These are phyloP conservation scores for Suillus variegatus DNA, from an alignment of 768 basidiomycete species.

Conservation along the genomic window DNA sequence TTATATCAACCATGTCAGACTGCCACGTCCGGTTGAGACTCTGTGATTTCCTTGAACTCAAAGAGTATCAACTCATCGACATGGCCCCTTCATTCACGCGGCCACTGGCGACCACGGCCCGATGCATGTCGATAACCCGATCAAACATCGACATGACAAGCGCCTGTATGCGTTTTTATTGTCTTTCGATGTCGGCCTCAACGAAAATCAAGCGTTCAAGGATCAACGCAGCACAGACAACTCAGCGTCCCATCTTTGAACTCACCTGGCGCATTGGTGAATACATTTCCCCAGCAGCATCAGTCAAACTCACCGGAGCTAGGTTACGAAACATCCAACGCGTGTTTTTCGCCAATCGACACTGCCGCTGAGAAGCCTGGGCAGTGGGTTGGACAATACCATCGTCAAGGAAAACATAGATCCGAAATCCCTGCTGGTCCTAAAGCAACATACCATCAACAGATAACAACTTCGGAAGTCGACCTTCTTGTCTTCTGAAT, in stretches of 20 bases:
- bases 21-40: not conserved
- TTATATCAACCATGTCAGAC: not conserved
- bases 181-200: not conserved
- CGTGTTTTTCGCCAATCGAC: constrained; percentile 1
- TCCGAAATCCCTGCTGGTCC: not conserved
- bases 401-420: constrained; percentile 1
- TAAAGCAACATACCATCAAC: not conserved
- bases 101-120: not conserved
- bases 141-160: not conserved
- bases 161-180: not conserved
- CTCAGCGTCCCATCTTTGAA: not conserved
- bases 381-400: constrained; percentile 16
- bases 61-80: not conserved
- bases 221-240: not conserved
- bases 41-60: not conserved
- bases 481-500: not conserved
- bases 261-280: not conserved
- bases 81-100: not conserved
- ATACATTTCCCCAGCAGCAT: not conserved
- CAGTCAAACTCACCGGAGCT: not conserved
- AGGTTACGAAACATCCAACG: not conserved
- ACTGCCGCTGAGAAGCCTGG: constrained; percentile 23
- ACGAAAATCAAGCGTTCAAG: not conserved
- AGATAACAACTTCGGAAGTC: not conserved
- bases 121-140: not conserved